These are phyloP conservation scores for Gentiana macrophylla DNA, from an alignment of 257 asterid species.

Conservation along the genomic window DNA sequence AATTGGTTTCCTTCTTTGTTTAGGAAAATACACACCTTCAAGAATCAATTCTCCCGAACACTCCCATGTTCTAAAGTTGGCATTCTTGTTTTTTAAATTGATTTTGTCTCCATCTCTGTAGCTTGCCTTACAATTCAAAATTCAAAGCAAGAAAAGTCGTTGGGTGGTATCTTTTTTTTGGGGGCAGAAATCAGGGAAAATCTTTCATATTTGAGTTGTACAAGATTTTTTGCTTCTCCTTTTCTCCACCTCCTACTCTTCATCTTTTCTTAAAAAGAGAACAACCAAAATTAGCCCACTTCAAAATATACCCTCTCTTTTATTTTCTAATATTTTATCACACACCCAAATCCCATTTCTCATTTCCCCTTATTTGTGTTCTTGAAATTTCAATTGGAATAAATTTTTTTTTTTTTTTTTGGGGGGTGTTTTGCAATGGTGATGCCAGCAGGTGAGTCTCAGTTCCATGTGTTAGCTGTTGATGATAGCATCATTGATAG, in stretches of 20 bases:
- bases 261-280: not conserved
- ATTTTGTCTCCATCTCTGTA: conserved; percentile 5
- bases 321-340: conserved; percentile 4
- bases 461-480: conserved; percentile 43
- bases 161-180: conserved; percentile 36
- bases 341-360: conserved; percentile 1
- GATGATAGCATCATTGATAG: conserved; percentile 39
- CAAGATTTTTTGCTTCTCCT: conserved; percentile 28
- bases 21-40: conserved; percentile 3
- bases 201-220: conserved; percentile 75
- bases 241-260: conserved; percentile 4
- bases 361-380: not conserved
- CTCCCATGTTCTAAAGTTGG: conserved; percentile 26
- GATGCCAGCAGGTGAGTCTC: conserved; percentile 27
- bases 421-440: conserved; percentile 16
- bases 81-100: conserved; percentile 7
- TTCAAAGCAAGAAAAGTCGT: conserved; percentile 39
- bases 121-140: conserved; percentile 33
- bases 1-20: conserved; percentile 3
- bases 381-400: not conserved
- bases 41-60: conserved; percentile 5
- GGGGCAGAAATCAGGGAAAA: conserved; percentile 60
- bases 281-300: not conserved
- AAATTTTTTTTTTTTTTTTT: not conserved
- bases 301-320: not conserved